These are phyloP conservation scores for Phlegmacium glaucopus DNA, from an alignment of 768 basidiomycete genomes.

Conservation along the genomic window DNA sequence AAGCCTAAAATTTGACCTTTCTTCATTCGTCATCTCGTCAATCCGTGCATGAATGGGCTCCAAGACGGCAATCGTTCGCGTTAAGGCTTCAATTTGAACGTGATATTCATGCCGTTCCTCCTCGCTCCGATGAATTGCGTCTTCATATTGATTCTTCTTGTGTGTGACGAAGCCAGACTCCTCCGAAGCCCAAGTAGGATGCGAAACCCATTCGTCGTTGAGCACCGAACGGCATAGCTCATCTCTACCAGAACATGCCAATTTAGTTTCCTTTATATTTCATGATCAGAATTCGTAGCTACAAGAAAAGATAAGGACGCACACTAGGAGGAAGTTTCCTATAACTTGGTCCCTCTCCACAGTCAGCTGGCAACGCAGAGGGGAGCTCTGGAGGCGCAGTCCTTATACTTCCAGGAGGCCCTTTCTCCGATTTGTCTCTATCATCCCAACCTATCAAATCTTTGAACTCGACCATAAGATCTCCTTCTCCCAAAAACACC, in stretches of 20 bases:
- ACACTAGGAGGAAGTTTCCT: constrained; percentile 85
- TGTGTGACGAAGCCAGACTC: constrained; percentile 92
- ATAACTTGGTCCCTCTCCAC: constrained; percentile 92
- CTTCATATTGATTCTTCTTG: constrained; percentile 96
- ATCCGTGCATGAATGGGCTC: constrained; percentile 86
- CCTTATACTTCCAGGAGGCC: constrained; percentile 76
- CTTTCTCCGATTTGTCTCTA: constrained; percentile 57
- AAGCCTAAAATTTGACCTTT: constrained; percentile 76
- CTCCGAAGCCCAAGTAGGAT: constrained; percentile 97
- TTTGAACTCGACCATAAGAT: constrained; percentile 81
- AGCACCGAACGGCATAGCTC: constrained; percentile 93
- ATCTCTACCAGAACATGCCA: constrained; percentile 94
- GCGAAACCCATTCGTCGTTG: constrained; percentile 98
- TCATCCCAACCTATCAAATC: constrained; percentile 82
- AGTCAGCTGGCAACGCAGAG: constrained; percentile 75
- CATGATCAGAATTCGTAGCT: constrained; percentile 1
- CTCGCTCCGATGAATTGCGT: constrained; percentile 93
- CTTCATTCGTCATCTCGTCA: constrained; percentile 85
- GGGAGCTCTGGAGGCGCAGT: constrained; percentile 75
- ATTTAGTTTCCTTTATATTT: constrained; percentile 65
- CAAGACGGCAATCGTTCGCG: constrained; percentile 85
- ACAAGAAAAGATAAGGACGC: constrained; percentile 31
- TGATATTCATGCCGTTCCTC: constrained; percentile 99
- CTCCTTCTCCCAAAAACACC: constrained; percentile 78
- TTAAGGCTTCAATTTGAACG: constrained; percentile 88